These are phyloP conservation scores for Picochlorum sp. DNA, from an alignment of 139 green algal species.

Conservation along the genomic window DNA sequence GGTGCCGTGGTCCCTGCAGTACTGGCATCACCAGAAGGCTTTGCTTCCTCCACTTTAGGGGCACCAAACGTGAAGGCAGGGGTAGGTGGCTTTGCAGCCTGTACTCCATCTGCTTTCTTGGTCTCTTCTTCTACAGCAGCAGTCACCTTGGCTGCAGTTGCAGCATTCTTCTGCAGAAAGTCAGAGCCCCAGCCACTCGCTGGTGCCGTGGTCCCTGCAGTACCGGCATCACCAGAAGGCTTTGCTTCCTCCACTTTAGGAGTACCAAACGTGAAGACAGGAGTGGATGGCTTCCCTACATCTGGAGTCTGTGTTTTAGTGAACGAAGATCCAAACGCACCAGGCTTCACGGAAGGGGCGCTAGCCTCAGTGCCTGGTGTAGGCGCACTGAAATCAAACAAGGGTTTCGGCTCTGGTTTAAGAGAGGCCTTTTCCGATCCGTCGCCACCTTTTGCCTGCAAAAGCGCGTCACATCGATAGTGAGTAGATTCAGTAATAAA, in stretches of 20 bases:
- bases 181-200: conserved; percentile 16
- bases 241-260: not conserved
- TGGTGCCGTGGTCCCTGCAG: not conserved
- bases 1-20: too few species aligned
- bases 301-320: not conserved
- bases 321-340: not conserved
- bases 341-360: not conserved
- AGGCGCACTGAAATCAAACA: not conserved
- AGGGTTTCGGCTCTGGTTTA: not conserved
- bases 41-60: too few species aligned
- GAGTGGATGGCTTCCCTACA: not conserved
- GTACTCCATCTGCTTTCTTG: too few species aligned
- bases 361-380: not conserved
- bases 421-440: not conserved
- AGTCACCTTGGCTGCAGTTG: too few species aligned
- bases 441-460: not conserved
- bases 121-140: too few species aligned
- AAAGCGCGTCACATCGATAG: too few species aligned
- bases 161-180: conserved; percentile 25
- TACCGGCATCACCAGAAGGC: not conserved
- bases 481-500: too few species aligned
- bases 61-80: too few species aligned
- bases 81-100: too few species aligned
- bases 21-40: too few species aligned
- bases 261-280: too few species aligned